Evolutionary conservation across 495 filamentous ascomycete species (phyloP).

Genomic region (Staphylotrichum longicolle): DNA sequence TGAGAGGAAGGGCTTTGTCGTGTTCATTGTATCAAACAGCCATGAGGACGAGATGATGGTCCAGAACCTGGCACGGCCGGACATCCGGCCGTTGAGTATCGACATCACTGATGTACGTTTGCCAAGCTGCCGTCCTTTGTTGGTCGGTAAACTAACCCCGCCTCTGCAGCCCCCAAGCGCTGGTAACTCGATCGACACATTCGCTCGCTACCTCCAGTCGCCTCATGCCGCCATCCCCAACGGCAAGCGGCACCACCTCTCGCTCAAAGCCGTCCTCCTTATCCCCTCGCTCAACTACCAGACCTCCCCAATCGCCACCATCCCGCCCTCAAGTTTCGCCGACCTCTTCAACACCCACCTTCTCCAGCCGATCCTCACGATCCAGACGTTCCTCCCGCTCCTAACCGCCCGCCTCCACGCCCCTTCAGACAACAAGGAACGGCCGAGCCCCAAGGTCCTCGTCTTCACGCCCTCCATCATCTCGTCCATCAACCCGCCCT

Average conservation of each 20-base stretch:
- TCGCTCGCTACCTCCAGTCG: constrained; percentile 63
- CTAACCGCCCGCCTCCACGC: constrained; percentile 55
- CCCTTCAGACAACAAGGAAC: constrained; percentile 38
- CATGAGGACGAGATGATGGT: constrained; percentile 79
- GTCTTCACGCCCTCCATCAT: constrained; percentile 84
- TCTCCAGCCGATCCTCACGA: constrained; percentile 83
- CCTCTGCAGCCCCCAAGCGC: constrained; percentile 44
- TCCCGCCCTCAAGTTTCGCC: constrained; percentile 76
- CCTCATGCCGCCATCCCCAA: constrained; percentile 70
- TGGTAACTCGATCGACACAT: constrained; percentile 61
- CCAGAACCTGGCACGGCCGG: constrained; percentile 67
- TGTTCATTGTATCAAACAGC: constrained; percentile 79
- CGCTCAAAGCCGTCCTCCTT: constrained; percentile 73
- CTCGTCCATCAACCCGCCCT: constrained; percentile 75
- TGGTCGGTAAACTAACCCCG: constrained; percentile 22
- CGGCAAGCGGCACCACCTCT: constrained; percentile 68
- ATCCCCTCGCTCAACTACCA: constrained; percentile 70
- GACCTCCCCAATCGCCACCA: constrained; percentile 74
- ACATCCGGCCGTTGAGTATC: constrained; percentile 78
- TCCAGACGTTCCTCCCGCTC: constrained; percentile 82
- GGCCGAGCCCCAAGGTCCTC: constrained; percentile 58
- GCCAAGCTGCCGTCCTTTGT: constrained; percentile 4
- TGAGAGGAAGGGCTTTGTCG: constrained; percentile 89
- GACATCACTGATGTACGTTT: constrained; percentile 71
- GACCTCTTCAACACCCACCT: constrained; percentile 88